Conservation (phyloP, 2,329 filamentous ascomycete genomes). For the Fusarium sacchari region DNA sequence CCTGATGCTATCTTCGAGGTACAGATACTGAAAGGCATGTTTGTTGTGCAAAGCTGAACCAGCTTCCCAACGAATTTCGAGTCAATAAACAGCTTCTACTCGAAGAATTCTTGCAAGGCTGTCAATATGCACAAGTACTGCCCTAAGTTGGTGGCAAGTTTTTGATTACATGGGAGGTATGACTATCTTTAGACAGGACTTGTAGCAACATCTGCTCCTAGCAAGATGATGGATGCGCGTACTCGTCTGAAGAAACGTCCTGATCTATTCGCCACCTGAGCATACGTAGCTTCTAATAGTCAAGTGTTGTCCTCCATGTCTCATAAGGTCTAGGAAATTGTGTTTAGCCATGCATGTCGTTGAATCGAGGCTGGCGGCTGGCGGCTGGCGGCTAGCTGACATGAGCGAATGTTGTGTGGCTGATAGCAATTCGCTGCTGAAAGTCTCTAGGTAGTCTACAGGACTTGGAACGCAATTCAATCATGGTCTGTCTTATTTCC, state of each 20-base stretch:
- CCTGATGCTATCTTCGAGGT: neutral
- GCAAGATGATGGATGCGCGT: neutral
- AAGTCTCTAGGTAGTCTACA: neutral
- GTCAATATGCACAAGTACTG: neutral
- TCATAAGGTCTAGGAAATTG: neutral
- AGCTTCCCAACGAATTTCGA: neutral
- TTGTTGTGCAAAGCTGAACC: neutral
- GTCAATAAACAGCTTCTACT: neutral
- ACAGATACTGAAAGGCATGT: neutral
- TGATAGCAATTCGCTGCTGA: neutral
- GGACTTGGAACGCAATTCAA: neutral
- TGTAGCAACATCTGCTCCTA: neutral
- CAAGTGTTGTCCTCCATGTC: neutral
- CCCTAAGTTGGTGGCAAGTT: neutral
- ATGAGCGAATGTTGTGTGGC: conserved; percentile 1
- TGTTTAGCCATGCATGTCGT: conserved; percentile 7
- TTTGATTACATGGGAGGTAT: neutral
- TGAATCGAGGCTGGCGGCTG: conserved; percentile 3
- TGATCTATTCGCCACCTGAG: conserved; percentile 22
- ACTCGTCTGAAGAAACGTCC: neutral
- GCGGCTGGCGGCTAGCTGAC: neutral
- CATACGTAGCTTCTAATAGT: neutral
- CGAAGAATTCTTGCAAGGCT: neutral
- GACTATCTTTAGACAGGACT: neutral
- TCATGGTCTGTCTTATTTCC: conserved; percentile 11